These are phyloP conservation scores for Medicago lupulina DNA, from an alignment of 306 rosid species.

Conservation along the genomic window DNA sequence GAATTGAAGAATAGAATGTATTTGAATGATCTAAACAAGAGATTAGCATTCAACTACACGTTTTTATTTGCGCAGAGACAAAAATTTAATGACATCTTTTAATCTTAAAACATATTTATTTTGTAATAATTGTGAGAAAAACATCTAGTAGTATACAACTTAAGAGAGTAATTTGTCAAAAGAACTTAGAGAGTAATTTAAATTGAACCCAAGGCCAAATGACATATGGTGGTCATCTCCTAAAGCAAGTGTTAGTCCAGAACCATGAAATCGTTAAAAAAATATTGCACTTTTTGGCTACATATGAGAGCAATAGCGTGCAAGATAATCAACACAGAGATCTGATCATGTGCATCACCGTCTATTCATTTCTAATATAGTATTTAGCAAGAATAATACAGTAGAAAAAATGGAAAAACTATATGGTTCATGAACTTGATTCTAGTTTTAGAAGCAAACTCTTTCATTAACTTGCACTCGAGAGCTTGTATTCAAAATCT, in stretches of 20 bases:
- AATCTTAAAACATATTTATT: neutral
- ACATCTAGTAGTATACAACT: neutral
- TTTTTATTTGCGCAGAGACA: neutral
- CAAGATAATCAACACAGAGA: no score
- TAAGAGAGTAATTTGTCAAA: no score
- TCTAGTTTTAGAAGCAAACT: constrained; percentile 22
- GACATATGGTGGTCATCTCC: no score
- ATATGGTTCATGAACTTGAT: constrained; percentile 5
- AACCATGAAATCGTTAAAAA: no score
- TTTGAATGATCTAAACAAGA: neutral
- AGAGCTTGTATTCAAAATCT: constrained; percentile 27
- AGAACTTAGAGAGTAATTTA: neutral
- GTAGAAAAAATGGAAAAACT: neutral
- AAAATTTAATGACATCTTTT: neutral
- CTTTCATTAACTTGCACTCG: neutral
- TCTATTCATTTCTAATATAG: neutral
- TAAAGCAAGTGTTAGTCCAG: no score
- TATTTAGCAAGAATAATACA: constrained; percentile 9
- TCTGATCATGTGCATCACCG: neutral
- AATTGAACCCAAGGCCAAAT: no score
- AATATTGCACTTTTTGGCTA: no score
- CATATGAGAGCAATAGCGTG: no score
- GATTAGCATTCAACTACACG: neutral
- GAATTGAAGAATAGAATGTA: neutral
- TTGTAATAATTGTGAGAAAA: neutral